These are phyloP conservation scores for Pythium chondricola DNA, from an alignment of 352 stramenopile species.

Conservation along the genomic window DNA sequence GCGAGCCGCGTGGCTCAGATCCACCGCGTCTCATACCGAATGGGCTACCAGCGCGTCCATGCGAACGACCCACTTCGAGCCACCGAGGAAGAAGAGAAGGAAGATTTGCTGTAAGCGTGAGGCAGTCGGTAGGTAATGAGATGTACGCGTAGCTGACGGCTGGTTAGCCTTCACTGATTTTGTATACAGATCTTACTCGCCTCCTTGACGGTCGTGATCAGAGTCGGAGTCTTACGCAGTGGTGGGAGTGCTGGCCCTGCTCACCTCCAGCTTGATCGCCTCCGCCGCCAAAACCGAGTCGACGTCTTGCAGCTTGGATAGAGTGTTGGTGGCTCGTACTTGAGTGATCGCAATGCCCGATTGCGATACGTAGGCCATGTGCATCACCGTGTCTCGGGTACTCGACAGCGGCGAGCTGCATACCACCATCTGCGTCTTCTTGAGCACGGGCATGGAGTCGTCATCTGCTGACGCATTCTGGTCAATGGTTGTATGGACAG, in stretches of 20 bases:
- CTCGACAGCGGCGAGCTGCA: constrained; percentile 33
- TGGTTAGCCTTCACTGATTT: too few species aligned
- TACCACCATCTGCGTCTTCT: constrained; percentile 53
- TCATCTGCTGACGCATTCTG: constrained; percentile 16
- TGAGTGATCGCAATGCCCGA: constrained; percentile 29
- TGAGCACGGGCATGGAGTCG: constrained; percentile 21
- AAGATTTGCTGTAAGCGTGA: constrained; percentile 42
- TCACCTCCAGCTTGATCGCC: neutral
- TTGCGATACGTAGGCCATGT: constrained; percentile 42
- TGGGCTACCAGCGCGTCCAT: constrained; percentile 35
- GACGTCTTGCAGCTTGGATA: constrained; percentile 6
- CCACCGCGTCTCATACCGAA: constrained; percentile 63
- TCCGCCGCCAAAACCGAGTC: neutral
- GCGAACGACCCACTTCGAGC: constrained; percentile 4
- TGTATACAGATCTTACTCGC: too few species aligned
- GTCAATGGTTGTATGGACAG: constrained; percentile 25
- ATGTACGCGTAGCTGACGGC: neutral
- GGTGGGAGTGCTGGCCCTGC: too few species aligned
- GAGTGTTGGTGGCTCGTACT: constrained; percentile 1
- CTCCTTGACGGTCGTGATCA: too few species aligned
- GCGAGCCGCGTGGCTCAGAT: constrained; percentile 64
- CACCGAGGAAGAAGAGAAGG: constrained; percentile 45
- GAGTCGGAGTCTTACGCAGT: too few species aligned
- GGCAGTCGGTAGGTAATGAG: neutral
- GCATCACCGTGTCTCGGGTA: constrained; percentile 17